Evolutionary conservation across 345 rosid genomes (phyloP), one percentile per base, ranked within the genome.

Genomic region (Brassica nigra): DNA sequence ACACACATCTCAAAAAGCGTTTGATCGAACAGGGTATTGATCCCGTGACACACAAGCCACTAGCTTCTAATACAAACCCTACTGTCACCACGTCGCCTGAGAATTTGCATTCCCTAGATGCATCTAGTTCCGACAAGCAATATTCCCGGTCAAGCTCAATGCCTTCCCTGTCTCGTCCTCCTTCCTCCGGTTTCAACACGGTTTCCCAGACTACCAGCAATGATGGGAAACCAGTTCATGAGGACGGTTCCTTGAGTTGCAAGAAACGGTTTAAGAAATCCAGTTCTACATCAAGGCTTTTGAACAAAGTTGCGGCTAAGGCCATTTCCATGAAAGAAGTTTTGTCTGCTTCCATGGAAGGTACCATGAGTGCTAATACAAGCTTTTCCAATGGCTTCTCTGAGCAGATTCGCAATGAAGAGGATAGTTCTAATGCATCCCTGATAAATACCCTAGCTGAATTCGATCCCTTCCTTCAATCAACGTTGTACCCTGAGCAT

Each of bases 1-100:
- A 90, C 82, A 88, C 92, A 16, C 87, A 88, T 74, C 81, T 90
- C 80, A 90, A 87, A 57, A 90, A 88, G 81, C 89, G 89, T 76
- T 77, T 91, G 84, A 84, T 90, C 39, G 90, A 90, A 73, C 89
- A 89, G 86, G 97, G 97, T 49, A 68, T 84, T 62, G 94, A 91
- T 82, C 94, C 97, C 68, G 82, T 80, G 86, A 91, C 94, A 29
- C 97, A 91, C 78, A 85, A 86, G 81, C 90, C 89, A 77, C 80
- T 75, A 59, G 71, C 71, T 31, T 62, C 74, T 10, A 62, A 18
- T 37, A 36, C 84, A 3, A 68, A 11, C 42, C 68, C 71, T 52
- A 59, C 15, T 10, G 57, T 47, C n/a, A 7, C 76, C 39, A 61
- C 68, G 6, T 55, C 61, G 1, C 39, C 39, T 55, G 83, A 76